These are phyloP conservation scores for Tuber microsphaerosporum DNA, from an alignment of 495 filamentous ascomycete genomes.

Conservation along the genomic window DNA sequence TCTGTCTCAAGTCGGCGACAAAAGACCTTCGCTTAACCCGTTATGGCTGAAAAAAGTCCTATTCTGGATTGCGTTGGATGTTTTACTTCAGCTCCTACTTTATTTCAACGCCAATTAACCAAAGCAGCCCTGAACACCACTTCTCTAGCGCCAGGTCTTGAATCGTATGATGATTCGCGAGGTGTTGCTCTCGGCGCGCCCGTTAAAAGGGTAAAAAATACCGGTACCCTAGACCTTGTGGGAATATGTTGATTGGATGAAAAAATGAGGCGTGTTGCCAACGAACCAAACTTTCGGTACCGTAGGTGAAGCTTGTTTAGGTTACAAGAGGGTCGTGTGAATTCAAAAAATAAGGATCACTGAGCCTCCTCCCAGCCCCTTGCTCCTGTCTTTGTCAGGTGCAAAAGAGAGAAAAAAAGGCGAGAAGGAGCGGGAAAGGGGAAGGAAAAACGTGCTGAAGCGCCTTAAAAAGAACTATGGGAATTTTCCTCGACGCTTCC, in stretches of 20 bases:
- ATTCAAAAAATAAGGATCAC: not conserved
- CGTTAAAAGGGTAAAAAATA: not conserved
- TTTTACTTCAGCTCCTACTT: no score
- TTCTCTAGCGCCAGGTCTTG: not conserved
- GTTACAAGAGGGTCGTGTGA: not conserved
- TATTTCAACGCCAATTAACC: no score
- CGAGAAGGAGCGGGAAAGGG: not conserved
- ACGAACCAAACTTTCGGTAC: not conserved
- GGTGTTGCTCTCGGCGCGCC: not conserved
- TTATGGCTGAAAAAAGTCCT: no score
- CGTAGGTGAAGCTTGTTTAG: not conserved
- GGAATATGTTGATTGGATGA: not conserved
- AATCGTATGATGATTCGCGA: not conserved
- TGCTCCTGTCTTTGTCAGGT: not conserved
- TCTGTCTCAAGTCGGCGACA: no score
- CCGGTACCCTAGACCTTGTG: not conserved
- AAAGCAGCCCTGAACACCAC: not conserved
- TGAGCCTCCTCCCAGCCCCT: not conserved
- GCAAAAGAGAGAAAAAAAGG: not conserved
- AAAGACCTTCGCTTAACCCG: no score
- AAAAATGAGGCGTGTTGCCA: not conserved
- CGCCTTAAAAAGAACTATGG: not conserved
- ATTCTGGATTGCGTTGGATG: no score
- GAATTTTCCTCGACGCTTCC: not conserved
- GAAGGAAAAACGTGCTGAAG: not conserved